Percentiles rank a stretch among this genome's conserved stretches.
These are phyloP conservation scores for Crithidia acanthocephali DNA, from an alignment of 208 protist genomes.

Conservation along the genomic window DNA sequence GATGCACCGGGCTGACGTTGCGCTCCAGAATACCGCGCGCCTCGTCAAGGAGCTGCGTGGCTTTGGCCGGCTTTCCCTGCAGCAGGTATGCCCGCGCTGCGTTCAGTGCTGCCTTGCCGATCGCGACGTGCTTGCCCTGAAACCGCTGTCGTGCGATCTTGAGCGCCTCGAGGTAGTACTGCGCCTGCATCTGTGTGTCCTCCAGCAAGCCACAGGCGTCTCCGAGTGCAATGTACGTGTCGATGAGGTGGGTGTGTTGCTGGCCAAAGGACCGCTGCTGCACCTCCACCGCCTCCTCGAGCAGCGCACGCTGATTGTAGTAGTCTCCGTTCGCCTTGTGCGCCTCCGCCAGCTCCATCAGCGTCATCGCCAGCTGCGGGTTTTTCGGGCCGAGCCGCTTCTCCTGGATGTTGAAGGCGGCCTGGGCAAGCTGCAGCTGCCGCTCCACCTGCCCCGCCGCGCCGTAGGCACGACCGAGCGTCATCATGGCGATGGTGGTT, in stretches of 20 bases:
- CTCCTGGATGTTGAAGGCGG: constrained; percentile 79
- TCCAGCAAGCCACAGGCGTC: constrained; percentile 70
- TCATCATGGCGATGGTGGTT: constrained; percentile 77
- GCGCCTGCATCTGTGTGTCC: constrained; percentile 54
- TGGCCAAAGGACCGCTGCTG: constrained; percentile 84
- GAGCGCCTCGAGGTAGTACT: constrained; percentile 76
- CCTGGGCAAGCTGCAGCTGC: constrained; percentile 66
- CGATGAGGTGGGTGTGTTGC: constrained; percentile 75
- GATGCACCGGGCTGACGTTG: constrained; percentile 57
- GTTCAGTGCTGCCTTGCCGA: constrained; percentile 65
- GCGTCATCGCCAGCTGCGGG: constrained; percentile 77
- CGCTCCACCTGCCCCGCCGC: constrained; percentile 52
- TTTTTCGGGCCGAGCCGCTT: constrained; percentile 68
- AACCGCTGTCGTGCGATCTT: constrained; percentile 71
- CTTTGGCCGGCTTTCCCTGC: constrained; percentile 52
- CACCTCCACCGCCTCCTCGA: constrained; percentile 78
- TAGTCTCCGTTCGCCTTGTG: constrained; percentile 72
- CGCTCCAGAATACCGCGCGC: constrained; percentile 56
- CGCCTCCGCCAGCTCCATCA: constrained; percentile 73
- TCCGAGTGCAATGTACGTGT: constrained; percentile 73
- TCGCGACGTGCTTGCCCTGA: constrained; percentile 60
- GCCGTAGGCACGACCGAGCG: constrained; percentile 69
- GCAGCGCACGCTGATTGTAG: constrained; percentile 65
- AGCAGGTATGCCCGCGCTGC: constrained; percentile 61
- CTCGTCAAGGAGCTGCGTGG: constrained; percentile 46